Evolutionary conservation across 2,329 filamentous ascomycete species (phyloP).

Genomic region (Aureobasidium sp.): DNA sequence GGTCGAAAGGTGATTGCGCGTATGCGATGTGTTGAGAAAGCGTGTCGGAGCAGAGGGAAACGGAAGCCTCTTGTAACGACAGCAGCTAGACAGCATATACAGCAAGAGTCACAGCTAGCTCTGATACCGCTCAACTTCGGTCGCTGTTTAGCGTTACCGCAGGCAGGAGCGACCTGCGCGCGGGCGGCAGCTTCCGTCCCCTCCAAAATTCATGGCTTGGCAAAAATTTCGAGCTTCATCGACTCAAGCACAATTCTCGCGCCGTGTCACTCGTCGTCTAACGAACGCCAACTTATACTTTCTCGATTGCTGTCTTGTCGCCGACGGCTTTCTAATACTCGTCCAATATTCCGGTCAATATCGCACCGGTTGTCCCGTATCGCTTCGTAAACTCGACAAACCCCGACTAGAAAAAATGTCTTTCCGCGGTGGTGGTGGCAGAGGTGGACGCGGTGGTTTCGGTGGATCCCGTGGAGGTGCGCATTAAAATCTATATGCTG

Average conservation of each 20-base stretch:
- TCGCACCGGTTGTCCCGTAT: neutral
- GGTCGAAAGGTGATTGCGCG: neutral
- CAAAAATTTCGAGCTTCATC: constrained; percentile 11
- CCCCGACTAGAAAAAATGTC: constrained; percentile 19
- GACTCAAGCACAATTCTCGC: neutral
- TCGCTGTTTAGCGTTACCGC: neutral
- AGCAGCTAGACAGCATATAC: constrained; percentile 13
- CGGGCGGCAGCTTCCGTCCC: neutral
- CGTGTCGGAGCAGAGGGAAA: neutral
- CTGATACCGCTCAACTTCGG: neutral
- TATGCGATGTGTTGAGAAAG: neutral
- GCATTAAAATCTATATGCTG: neutral
- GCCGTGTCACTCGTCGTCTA: constrained; percentile 1
- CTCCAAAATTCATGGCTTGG: constrained; percentile 5
- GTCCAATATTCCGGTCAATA: neutral
- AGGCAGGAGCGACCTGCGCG: neutral
- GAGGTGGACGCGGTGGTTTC: constrained; percentile 23
- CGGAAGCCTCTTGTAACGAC: constrained; percentile 3
- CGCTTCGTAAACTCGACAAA: constrained; percentile 2
- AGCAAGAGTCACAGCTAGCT: neutral
- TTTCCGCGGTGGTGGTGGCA: constrained; percentile 23
- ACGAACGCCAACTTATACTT: neutral
- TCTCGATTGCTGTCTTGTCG: constrained; percentile 1
- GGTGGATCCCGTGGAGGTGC: constrained; percentile 27
- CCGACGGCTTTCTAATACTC: neutral